phyloP scores from a whole-genome alignment of 2,329 filamentous ascomycete genomes.

The Ophiocordyceps unilateralis region DNA sequence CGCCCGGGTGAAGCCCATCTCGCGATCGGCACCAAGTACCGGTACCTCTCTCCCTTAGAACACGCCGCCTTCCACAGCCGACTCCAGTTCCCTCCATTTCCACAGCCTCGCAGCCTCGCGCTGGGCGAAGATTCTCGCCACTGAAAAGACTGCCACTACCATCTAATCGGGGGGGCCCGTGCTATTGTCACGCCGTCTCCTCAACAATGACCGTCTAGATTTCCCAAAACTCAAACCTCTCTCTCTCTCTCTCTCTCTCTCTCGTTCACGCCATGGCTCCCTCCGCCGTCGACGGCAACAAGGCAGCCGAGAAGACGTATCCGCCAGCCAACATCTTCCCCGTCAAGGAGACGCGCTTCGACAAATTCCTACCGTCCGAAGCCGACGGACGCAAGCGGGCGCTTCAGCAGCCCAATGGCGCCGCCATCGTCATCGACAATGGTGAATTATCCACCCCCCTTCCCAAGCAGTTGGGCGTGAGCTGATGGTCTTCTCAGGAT shows the following conservation, averaged over 20 bases:
- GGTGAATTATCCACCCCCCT: constrained; percentile 33
- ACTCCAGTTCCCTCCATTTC: not conserved
- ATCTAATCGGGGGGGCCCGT: constrained; percentile 16
- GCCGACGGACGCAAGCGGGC: constrained; percentile 57
- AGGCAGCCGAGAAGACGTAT: constrained; percentile 23
- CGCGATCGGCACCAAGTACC: too few species aligned
- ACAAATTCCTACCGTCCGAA: constrained; percentile 33
- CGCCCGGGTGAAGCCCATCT: too few species aligned
- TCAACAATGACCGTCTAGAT: not conserved
- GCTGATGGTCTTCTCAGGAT: constrained; percentile 37
- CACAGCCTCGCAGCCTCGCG: constrained; percentile 20
- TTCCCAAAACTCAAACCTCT: not conserved
- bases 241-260: not conserved
- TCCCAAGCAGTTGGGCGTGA: constrained; percentile 4
- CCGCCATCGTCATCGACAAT: constrained; percentile 95
- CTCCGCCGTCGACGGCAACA: constrained; percentile 29
- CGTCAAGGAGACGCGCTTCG: constrained; percentile 45
- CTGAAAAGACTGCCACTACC: too few species aligned
- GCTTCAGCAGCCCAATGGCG: constrained; percentile 35
- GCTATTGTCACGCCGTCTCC: constrained; percentile 4
- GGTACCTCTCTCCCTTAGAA: too few species aligned
- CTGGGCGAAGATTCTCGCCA: not conserved
- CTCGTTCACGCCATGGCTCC: constrained; percentile 26
- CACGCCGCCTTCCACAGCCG: too few species aligned
- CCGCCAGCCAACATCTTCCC: constrained; percentile 39